These are phyloP conservation scores for Leccinum barrowsii DNA, from an alignment of 768 basidiomycete species.

Conservation along the genomic window DNA sequence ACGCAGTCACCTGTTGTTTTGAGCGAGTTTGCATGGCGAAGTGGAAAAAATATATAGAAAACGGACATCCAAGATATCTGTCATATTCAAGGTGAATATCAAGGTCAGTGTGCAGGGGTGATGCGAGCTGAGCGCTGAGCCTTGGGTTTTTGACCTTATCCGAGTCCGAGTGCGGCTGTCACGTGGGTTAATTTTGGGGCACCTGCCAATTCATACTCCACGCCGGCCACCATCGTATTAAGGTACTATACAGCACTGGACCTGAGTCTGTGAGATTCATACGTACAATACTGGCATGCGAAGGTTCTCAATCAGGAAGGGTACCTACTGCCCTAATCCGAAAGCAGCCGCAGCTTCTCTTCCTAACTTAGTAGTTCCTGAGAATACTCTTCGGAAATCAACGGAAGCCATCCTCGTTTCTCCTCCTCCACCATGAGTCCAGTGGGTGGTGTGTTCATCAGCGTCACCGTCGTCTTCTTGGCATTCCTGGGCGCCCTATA, in stretches of 20 bases:
- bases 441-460: background rate
- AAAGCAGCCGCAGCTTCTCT: background rate
- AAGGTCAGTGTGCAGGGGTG: background rate
- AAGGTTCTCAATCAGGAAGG: no score
- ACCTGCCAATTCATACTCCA: no score
- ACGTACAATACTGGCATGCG: no score
- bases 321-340: no score
- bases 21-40: conserved; percentile 20
- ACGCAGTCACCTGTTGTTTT: conserved; percentile 43
- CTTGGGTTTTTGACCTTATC: background rate
- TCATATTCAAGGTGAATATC: conserved; percentile 15
- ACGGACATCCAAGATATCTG: conserved; percentile 26
- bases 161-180: background rate
- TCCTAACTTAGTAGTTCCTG: background rate
- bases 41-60: background rate
- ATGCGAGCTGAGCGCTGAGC: no score
- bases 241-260: no score
- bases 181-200: no score
- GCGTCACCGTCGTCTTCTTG: conserved; percentile 26
- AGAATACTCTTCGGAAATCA: background rate
- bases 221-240: no score
- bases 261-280: no score
- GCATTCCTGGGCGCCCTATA: conserved; percentile 45
- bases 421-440: background rate
- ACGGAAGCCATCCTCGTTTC: background rate